Evolutionary conservation across 2,329 filamentous ascomycete species (phyloP).

Genomic region (Ascochyta pisi): DNA sequence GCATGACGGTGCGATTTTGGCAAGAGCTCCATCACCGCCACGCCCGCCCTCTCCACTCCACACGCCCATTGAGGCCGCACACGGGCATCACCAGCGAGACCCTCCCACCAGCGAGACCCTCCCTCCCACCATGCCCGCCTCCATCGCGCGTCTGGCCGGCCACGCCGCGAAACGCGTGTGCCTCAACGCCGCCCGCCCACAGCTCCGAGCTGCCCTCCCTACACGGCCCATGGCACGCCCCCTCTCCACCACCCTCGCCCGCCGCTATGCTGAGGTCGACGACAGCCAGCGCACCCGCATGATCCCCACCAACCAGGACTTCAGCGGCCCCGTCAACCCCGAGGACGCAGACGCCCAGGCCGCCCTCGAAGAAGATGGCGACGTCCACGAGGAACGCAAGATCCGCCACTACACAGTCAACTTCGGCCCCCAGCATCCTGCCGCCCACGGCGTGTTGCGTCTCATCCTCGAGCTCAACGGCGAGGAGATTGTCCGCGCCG

Average conservation of each 20-base stretch:
- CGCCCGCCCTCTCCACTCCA: slow-evolving; percentile 40
- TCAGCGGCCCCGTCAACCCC: slow-evolving; percentile 58
- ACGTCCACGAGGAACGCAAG: slow-evolving; percentile 69
- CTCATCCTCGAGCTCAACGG: slow-evolving; percentile 97
- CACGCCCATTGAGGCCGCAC: slow-evolving; percentile 45
- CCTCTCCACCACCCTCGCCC: slow-evolving; percentile 70
- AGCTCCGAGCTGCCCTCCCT: slow-evolving; percentile 47
- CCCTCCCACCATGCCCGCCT: slow-evolving; percentile 67
- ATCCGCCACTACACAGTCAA: slow-evolving; percentile 99
- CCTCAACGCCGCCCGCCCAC: slow-evolving; percentile 59
- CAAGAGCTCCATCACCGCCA: slow-evolving; percentile 36
- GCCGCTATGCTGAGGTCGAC: slow-evolving; percentile 67
- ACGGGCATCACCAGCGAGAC: slow-evolving; percentile 38
- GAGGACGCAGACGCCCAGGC: slow-evolving; percentile 55
- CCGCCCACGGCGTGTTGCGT: slow-evolving; percentile 96
- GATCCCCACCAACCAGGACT: slow-evolving; percentile 70
- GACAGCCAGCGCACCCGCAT: slow-evolving; percentile 63
- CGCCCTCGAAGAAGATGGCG: slow-evolving; percentile 53
- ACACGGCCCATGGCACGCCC: slow-evolving; percentile 61
- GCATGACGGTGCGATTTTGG: slow-evolving; percentile 38
- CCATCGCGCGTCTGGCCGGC: slow-evolving; percentile 75
- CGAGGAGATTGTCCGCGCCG: slow-evolving; percentile 94
- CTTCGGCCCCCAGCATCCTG: slow-evolving; percentile 98
- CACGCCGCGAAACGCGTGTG: slow-evolving; percentile 73
- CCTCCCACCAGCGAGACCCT: slow-evolving; percentile 40